These are phyloP conservation scores for Coccomyxa sp. DNA, from an alignment of 139 green algal species.

Conservation along the genomic window DNA sequence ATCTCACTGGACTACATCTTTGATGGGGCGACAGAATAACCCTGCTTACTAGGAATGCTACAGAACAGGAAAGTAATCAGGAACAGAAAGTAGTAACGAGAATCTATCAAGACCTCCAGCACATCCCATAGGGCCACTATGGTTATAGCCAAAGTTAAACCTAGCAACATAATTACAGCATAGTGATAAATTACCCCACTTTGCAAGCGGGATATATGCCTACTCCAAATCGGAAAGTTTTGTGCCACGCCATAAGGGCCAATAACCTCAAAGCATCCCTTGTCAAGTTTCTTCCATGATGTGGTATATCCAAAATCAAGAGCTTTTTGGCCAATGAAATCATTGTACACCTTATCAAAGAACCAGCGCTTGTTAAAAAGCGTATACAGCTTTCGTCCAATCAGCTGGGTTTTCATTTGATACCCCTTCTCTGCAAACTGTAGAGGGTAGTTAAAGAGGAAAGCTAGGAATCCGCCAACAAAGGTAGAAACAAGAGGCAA, in stretches of 20 bases:
- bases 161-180: slow-evolving; percentile 54
- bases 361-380: slow-evolving; percentile 51
- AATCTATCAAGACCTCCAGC: slow-evolving; percentile 44
- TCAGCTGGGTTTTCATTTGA: slow-evolving; percentile 22
- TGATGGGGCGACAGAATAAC: too few relatives aligned
- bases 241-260: slow-evolving; percentile 38
- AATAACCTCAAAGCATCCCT: slow-evolving; percentile 47
- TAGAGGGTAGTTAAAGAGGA: slow-evolving; percentile 25
- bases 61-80: slow-evolving; percentile 42
- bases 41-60: neutral
- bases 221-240: slow-evolving; percentile 26
- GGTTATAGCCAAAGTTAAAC: slow-evolving; percentile 37
- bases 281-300: slow-evolving; percentile 48
- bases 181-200: slow-evolving; percentile 57
- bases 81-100: slow-evolving; percentile 48
- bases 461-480: slow-evolving; percentile 34
- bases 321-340: slow-evolving; percentile 39
- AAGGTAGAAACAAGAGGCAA: slow-evolving; percentile 43
- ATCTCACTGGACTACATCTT: too few relatives aligned
- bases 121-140: slow-evolving; percentile 36
- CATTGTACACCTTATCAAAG: slow-evolving; percentile 55
- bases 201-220: slow-evolving; percentile 38
- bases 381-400: slow-evolving; percentile 26
- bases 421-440: slow-evolving; percentile 11
- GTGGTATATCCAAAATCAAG: slow-evolving; percentile 43